Percentiles rank a stretch among this genome's conserved stretches.
Evolutionary conservation across 805 yeast species (phyloP).

Genomic region (Torulaspora indica): DNA sequence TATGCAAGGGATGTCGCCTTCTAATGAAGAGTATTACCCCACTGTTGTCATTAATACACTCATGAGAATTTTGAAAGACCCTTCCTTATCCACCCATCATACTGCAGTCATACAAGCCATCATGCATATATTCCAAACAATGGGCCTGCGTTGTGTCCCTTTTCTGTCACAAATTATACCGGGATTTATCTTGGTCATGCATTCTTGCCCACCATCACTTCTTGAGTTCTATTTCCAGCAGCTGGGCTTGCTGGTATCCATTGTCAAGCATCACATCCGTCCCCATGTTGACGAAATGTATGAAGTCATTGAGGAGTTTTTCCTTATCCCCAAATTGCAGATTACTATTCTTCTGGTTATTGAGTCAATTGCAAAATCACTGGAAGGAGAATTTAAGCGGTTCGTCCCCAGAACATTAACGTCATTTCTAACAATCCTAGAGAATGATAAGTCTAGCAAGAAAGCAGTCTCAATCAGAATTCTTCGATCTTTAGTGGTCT

Average conservation of each 20-base stretch:
- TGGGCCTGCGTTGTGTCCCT: conserved; percentile 86
- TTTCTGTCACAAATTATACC: conserved; percentile 84
- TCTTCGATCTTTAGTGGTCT: conserved; percentile 73
- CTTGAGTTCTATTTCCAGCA: conserved; percentile 88
- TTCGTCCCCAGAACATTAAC: conserved; percentile 76
- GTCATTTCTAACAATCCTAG: conserved; percentile 67
- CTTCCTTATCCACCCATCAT: conserved; percentile 80
- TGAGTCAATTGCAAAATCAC: conserved; percentile 77
- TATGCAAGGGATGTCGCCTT: conserved; percentile 92
- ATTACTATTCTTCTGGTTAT: conserved; percentile 73
- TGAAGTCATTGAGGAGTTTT: conserved; percentile 68
- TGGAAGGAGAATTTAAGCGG: conserved; percentile 88
- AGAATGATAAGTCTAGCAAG: conserved; percentile 60
- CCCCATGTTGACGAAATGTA: conserved; percentile 76
- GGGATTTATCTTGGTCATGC: conserved; percentile 81
- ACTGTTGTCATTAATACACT: conserved; percentile 87
- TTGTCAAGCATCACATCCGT: conserved; percentile 86
- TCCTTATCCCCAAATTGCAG: conserved; percentile 58
- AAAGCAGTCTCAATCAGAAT: conserved; percentile 65
- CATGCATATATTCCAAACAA: conserved; percentile 81
- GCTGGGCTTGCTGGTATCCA: conserved; percentile 67
- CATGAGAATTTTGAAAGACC: conserved; percentile 78
- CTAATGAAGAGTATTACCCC: conserved; percentile 88
- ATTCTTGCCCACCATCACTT: conserved; percentile 69
- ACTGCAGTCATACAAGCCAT: conserved; percentile 92